Evolutionary conservation across 176 grass and related monocot species (phyloP).

Genomic region (Paspalum vaginatum): DNA sequence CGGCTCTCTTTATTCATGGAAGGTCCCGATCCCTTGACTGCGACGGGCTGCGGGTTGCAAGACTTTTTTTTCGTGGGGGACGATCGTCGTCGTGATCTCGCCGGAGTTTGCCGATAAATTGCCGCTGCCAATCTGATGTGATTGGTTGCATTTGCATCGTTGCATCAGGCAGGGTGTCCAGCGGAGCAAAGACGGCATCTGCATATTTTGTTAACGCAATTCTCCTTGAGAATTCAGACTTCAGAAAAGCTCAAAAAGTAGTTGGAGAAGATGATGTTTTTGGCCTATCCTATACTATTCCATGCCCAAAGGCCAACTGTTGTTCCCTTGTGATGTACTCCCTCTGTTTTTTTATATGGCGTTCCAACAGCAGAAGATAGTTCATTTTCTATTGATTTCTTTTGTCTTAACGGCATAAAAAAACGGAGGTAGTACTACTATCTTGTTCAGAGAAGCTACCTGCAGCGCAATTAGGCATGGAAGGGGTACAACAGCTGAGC

Average conservation of each 20-base stretch:
- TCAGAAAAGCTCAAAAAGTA: background rate
- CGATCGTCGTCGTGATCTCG: background rate
- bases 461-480: background rate
- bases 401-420: too few relatives aligned
- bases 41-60: background rate
- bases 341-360: too few relatives aligned
- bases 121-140: background rate
- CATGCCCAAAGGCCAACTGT: background rate
- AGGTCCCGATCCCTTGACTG: background rate
- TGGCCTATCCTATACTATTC: background rate
- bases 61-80: background rate
- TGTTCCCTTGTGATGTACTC: background rate
- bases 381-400: too few relatives aligned
- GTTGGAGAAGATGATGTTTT: constrained; percentile 10
- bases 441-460: background rate
- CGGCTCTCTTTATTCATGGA: background rate
- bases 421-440: background rate
- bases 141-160: background rate
- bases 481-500: too few relatives aligned
- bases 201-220: background rate
- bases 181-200: background rate
- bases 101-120: background rate
- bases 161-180: background rate
- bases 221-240: background rate
- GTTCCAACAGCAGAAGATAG: too few relatives aligned